A percentile compares a stretch with the other conserved stretches of the same genome.
phyloP scores from a whole-genome alignment of 2,329 filamentous ascomycete genomes.

The Botryotinia globosa region DNA sequence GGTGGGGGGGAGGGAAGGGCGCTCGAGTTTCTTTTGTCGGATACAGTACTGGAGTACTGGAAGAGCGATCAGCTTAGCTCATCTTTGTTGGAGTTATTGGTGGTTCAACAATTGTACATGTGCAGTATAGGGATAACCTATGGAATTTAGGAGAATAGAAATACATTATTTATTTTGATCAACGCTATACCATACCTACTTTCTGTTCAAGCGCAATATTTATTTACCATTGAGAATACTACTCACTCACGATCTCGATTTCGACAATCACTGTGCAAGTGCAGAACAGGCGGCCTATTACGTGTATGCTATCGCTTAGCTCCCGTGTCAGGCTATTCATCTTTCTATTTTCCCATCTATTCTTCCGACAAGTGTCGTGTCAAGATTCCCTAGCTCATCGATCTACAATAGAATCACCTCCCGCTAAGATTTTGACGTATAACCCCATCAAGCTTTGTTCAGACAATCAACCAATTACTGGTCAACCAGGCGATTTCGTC shows the following conservation, averaged over 20 bases:
- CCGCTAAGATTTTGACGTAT: background rate
- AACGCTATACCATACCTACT: background rate
- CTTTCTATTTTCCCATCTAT: slow-evolving; percentile 4
- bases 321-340: background rate
- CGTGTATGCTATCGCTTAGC: no score
- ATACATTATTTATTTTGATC: no score
- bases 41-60: background rate
- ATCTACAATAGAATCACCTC: background rate
- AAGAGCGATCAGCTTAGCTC: no score
- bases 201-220: background rate
- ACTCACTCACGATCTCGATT: background rate
- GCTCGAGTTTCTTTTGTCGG: background rate
- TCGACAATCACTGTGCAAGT: background rate
- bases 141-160: background rate
- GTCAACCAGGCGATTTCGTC: background rate
- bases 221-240: background rate
- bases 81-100: background rate
- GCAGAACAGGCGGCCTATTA: background rate
- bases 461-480: background rate
- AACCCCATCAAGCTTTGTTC: background rate
- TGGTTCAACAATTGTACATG: background rate
- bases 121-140: background rate
- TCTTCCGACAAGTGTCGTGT: slow-evolving; percentile 6
- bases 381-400: background rate
- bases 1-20: no score